phyloP scores from a whole-genome alignment of 1,284 basidiomycete species.

The Sutorius eximius region DNA sequence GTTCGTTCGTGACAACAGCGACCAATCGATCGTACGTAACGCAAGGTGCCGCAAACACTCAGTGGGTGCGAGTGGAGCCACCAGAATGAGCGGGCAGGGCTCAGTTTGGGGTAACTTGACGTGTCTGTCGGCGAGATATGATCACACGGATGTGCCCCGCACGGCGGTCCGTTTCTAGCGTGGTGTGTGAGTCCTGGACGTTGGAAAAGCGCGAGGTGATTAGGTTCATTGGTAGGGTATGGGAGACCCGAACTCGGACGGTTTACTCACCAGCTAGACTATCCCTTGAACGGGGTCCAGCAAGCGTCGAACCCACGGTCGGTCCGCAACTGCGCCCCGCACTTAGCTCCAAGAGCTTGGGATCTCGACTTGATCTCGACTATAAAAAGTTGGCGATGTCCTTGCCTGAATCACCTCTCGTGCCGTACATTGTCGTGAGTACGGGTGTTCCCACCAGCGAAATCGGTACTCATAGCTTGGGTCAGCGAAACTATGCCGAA shows the following conservation, averaged over 20 bases:
- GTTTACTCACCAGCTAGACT: neutral
- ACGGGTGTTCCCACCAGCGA: neutral
- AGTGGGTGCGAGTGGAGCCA: neutral
- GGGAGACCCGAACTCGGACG: neutral
- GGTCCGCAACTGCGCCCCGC: neutral
- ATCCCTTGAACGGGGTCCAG: neutral
- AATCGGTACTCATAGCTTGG: slow-evolving; percentile 6
- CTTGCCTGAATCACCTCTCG: slow-evolving; percentile 12
- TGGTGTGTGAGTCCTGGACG: neutral
- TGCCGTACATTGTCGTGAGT: slow-evolving; percentile 22
- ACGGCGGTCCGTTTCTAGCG: neutral
- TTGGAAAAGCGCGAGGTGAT: neutral
- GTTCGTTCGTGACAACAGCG: neutral
- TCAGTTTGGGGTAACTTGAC: neutral
- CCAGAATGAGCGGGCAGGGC: slow-evolving; percentile 7
- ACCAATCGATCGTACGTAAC: neutral
- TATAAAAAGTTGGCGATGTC: slow-evolving; percentile 13
- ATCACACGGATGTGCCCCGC: slow-evolving; percentile 12
- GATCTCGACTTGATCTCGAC: too few species aligned
- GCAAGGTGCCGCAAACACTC: neutral
- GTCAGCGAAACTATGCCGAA: slow-evolving; percentile 38
- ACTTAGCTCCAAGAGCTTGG: neutral
- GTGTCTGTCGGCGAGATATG: neutral
- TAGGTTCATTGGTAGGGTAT: too few species aligned
- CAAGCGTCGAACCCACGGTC: neutral